A percentile compares a stretch with the other conserved stretches of the same genome.
Evolutionary conservation across 1,284 basidiomycete genomes (phyloP).

Genomic region (Wolfiporia cocos): DNA sequence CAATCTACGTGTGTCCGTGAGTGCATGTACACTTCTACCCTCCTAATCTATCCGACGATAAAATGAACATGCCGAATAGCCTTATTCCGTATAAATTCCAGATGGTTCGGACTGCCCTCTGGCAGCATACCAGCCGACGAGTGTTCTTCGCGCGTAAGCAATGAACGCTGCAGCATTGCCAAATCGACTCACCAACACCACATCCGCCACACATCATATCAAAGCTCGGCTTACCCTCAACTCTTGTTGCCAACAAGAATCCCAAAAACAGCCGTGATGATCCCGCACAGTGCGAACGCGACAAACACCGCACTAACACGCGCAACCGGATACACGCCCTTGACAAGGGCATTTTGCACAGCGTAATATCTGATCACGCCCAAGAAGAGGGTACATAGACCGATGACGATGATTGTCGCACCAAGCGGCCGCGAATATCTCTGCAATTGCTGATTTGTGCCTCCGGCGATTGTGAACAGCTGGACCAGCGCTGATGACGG

Average conservation of each 20-base stretch:
- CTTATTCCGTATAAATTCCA: too few species aligned
- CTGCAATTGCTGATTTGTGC: conserved; percentile 25
- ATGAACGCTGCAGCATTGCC: too few species aligned
- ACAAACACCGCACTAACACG: conserved; percentile 39
- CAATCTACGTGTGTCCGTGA: too few species aligned
- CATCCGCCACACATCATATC: too few species aligned
- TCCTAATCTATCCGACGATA: too few species aligned
- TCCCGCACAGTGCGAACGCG: conserved; percentile 32
- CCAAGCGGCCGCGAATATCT: conserved; percentile 49
- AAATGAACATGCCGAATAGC: too few species aligned
- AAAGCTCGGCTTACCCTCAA: too few species aligned
- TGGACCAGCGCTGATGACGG: conserved; percentile 43
- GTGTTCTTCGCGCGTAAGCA: too few species aligned
- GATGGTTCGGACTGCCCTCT: too few species aligned
- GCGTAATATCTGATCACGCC: conserved; percentile 50
- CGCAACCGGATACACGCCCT: conserved; percentile 52
- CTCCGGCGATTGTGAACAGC: conserved; percentile 42
- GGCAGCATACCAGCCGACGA: too few species aligned
- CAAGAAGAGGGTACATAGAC: conserved; percentile 42
- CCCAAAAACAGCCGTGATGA: conserved; percentile 47
- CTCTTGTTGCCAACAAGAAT: conserved; percentile 24
- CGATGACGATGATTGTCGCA: conserved; percentile 43
- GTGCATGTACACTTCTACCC: too few species aligned
- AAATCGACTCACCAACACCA: too few species aligned
- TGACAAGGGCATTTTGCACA: conserved; percentile 45